Base-by-base conservation (phyloP, 2,329 filamentous ascomycete genomes). In the Ascocoryne sarcoides region DNA sequence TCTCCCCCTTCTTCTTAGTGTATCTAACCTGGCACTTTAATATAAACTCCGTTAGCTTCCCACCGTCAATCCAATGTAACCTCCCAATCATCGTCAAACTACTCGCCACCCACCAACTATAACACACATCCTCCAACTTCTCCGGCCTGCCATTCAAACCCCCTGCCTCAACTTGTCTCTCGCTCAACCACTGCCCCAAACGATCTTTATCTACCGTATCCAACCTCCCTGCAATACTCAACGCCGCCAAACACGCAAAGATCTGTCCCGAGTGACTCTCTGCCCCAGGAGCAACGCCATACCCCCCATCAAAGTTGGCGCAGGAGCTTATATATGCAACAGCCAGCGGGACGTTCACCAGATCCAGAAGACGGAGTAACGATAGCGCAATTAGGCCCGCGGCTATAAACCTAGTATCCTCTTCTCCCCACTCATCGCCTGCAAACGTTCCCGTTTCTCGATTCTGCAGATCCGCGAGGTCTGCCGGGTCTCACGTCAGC, bases 41-140 rank as follows among this genome's bases (percentile, higher is more conserved):
- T 40, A 98, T 95, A 63, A 95, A 98, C 17, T 64, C 62, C 37
- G 79, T 73, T 54, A 98, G 73, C 58, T 85, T 84, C 42, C 80
- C 71, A 36, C 79, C 75, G 65, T 98, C 86, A 59, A 98, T 93
- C 92, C 92, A 98, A 61, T 95, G 85, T 39, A 88, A 73, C 40
- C 82, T 80, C 39, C 75, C 79, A 51, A 98, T 84, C 73, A 96
- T 95, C 33, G 84, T 82, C 51, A 98, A 67, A 60, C 89, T 95
- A 58, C 85, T 90, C 57, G 90, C 68, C 32, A 96, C 92, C 92
- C 92, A 98, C 92, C 92, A 98, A 61, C 87, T 95, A 65, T 98
- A 98, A 66, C 92, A 98, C 10, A 95, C 90, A 61, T 98, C 92
- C 60, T 95, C 90, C 47, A 84, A 67, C 68, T 98, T 98, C 65